Conservation (phyloP, 306 rosid genomes). For the Dalbergia cultrata region DNA sequence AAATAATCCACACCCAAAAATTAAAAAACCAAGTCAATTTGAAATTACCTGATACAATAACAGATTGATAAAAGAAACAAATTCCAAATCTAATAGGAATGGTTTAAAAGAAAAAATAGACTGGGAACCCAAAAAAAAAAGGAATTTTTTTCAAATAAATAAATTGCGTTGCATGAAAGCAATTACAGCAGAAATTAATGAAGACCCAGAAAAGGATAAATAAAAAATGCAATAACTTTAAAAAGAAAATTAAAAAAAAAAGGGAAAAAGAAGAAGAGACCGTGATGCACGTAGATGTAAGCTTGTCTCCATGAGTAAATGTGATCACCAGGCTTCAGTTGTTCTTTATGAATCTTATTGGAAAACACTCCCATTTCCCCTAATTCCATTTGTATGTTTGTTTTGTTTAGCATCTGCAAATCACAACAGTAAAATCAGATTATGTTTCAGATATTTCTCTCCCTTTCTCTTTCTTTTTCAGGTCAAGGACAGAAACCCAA, state of each 20-base stretch:
- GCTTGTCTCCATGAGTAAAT: constrained; percentile 87
- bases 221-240: not conserved
- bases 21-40: not conserved
- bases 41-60: not conserved
- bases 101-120: not conserved
- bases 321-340: constrained; percentile 80
- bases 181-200: constrained; percentile 3
- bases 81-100: not conserved
- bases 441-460: not conserved
- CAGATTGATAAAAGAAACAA: too few relatives aligned
- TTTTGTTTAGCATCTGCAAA: too few relatives aligned
- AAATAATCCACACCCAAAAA: not conserved
- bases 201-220: constrained; percentile 30
- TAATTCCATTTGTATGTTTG: not conserved
- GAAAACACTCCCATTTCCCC: constrained; percentile 70
- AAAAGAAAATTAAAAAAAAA: not conserved
- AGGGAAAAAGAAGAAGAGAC: constrained; percentile 35
- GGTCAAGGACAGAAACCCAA: not conserved
- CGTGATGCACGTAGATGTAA: constrained; percentile 86
- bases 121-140: not conserved
- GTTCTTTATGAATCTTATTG: constrained; percentile 68
- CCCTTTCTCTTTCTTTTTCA: not conserved
- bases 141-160: too few relatives aligned
- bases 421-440: not conserved
- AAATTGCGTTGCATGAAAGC: not conserved